A percentile compares a stretch with the other conserved stretches of the same genome.
These are phyloP conservation scores for Calonectria pseudoreteaudii DNA, from an alignment of 2,329 filamentous ascomycete species.

Conservation along the genomic window DNA sequence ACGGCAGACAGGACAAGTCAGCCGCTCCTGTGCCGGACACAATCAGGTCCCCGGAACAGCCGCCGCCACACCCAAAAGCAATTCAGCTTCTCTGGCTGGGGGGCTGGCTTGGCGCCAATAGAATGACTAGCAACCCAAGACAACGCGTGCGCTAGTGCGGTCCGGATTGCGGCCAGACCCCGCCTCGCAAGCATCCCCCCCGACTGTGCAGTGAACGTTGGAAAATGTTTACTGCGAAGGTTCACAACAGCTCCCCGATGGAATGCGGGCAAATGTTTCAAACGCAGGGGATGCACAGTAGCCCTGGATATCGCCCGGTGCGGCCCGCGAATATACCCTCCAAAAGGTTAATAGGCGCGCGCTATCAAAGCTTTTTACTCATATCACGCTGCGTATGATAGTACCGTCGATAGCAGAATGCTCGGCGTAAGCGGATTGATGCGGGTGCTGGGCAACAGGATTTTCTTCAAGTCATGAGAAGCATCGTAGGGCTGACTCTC, in stretches of 20 bases:
- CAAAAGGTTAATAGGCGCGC: background rate
- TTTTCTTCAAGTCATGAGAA: background rate
- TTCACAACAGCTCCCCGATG: background rate
- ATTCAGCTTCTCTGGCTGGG: background rate
- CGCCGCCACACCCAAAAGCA: conserved; percentile 3
- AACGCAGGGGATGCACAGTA: background rate
- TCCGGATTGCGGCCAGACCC: background rate
- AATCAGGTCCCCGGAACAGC: background rate
- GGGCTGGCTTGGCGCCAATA: background rate
- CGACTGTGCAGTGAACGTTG: background rate
- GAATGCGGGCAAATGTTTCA: conserved; percentile 3
- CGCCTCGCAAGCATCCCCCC: background rate
- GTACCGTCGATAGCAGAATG: background rate
- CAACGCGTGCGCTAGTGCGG: background rate
- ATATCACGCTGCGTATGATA: background rate
- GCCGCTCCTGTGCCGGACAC: background rate
- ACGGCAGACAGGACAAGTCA: background rate
- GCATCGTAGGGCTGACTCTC: background rate
- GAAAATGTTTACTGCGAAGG: background rate
- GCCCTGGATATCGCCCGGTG: background rate
- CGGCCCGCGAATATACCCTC: background rate
- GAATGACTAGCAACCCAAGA: background rate
- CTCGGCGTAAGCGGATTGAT: background rate
- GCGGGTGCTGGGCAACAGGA: background rate
- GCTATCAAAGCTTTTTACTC: no score